Percentiles rank a stretch among this genome's conserved stretches.
phyloP scores from a whole-genome alignment of 139 green algal species.

The Chlorella sp. region DNA sequence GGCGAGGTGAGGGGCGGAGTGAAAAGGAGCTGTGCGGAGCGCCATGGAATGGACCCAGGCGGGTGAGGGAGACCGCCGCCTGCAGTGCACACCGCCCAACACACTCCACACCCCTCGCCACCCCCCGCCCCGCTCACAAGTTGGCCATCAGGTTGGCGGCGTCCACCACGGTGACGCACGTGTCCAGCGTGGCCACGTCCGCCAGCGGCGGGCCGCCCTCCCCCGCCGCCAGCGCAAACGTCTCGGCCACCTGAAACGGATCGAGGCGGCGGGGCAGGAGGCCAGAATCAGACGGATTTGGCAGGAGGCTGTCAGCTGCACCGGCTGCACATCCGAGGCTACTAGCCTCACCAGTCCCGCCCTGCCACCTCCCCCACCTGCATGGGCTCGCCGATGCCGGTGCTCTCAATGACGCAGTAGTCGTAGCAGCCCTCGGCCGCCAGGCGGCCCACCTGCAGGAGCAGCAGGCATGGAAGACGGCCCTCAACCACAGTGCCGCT shows the following conservation, averaged over 20 bases:
- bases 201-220: slow-evolving; percentile 2
- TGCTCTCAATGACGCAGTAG: slow-evolving; percentile 79
- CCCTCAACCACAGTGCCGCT: no score
- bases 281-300: no score
- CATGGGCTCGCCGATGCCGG: slow-evolving; percentile 74
- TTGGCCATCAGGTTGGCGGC: slow-evolving; percentile 62
- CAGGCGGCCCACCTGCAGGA: slow-evolving; percentile 32
- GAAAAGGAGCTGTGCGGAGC: no score
- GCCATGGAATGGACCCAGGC: no score
- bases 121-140: slow-evolving; percentile 21
- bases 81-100: not conserved
- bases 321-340: not conserved
- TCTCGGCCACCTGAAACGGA: slow-evolving; percentile 59
- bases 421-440: slow-evolving; percentile 64
- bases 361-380: not conserved
- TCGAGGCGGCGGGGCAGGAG: not conserved
- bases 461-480: not conserved
- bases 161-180: slow-evolving; percentile 75
- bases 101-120: no score
- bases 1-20: no score
- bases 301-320: no score
- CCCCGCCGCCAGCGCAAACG: slow-evolving; percentile 47
- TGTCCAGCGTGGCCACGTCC: slow-evolving; percentile 24
- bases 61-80: not conserved
- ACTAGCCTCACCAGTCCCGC: not conserved